phyloP scores from a whole-genome alignment of 164 flowering plant species.

The Akebia trifoliata region DNA sequence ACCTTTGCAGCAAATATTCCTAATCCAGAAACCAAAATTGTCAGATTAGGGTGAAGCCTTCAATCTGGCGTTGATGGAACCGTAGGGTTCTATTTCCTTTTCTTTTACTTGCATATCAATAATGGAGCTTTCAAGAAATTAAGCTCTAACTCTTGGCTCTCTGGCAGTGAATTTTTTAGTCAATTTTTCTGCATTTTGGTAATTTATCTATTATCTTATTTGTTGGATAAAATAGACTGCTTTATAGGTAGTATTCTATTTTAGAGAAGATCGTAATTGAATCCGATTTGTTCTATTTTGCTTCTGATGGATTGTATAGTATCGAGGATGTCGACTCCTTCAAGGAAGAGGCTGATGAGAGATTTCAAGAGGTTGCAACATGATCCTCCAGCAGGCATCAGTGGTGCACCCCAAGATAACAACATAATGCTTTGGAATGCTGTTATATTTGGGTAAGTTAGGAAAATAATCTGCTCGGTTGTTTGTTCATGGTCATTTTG shows the following conservation, averaged over 20 bases:
- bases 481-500: not conserved
- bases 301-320: not conserved
- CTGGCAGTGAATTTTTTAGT: no score
- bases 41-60: no score
- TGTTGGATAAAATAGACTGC: no score
- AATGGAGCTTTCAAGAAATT: no score
- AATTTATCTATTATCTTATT: no score
- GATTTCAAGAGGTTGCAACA: constrained; percentile 93
- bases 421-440: constrained; percentile 95
- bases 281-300: not conserved
- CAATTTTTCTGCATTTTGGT: not conserved
- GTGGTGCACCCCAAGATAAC: constrained; percentile 93
- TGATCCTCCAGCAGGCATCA: constrained; percentile 91
- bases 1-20: no score
- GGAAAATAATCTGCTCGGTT: not conserved
- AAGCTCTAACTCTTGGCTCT: no score
- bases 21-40: no score
- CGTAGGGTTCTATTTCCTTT: no score
- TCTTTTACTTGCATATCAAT: no score
- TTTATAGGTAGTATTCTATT: no score
- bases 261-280: not conserved
- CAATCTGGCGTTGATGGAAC: no score
- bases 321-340: constrained; percentile 70
- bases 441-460: constrained; percentile 75
- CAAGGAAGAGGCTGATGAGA: constrained; percentile 89